Conservation (phyloP, 1,139 yeast species). For the Yamadazyma siamensis region DNA sequence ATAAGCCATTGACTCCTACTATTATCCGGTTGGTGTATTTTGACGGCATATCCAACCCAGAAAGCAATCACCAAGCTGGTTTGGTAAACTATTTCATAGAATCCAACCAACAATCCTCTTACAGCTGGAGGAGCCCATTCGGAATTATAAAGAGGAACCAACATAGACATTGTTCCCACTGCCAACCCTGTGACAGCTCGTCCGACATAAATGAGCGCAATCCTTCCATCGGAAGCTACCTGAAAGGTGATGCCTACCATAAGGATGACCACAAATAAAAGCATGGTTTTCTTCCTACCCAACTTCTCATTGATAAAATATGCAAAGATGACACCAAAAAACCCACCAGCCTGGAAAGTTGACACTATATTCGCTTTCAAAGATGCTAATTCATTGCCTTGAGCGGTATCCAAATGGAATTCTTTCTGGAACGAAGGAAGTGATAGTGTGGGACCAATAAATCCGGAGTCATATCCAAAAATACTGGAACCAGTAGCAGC, state of each 20-base stretch:
- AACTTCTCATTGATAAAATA: slow-evolving; percentile 43
- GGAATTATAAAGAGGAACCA: slow-evolving; percentile 48
- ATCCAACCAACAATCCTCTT: slow-evolving; percentile 46
- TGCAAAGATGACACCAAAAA: slow-evolving; percentile 49
- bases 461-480: slow-evolving; percentile 56
- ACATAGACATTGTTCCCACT: slow-evolving; percentile 51
- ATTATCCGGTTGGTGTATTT: slow-evolving; percentile 20
- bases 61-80: slow-evolving; percentile 43
- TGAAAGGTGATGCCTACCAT: slow-evolving; percentile 29
- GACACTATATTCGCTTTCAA: slow-evolving; percentile 48
- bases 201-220: slow-evolving; percentile 49
- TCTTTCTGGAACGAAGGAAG: slow-evolving; percentile 38
- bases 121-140: slow-evolving; percentile 47
- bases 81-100: slow-evolving; percentile 45
- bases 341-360: slow-evolving; percentile 55
- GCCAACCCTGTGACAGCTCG: slow-evolving; percentile 48
- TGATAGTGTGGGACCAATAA: slow-evolving; percentile 38
- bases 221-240: slow-evolving; percentile 7
- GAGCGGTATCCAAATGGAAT: slow-evolving; percentile 40
- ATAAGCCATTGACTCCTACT: slow-evolving; percentile 27
- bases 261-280: slow-evolving; percentile 42
- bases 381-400: slow-evolving; percentile 34
- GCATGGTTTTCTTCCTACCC: slow-evolving; percentile 49
- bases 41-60: slow-evolving; percentile 35
- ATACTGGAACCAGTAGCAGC: slow-evolving; percentile 56